phyloP scores from a whole-genome alignment of 2,329 filamentous ascomycete species.

The Akanthomyces dipterigenus region DNA sequence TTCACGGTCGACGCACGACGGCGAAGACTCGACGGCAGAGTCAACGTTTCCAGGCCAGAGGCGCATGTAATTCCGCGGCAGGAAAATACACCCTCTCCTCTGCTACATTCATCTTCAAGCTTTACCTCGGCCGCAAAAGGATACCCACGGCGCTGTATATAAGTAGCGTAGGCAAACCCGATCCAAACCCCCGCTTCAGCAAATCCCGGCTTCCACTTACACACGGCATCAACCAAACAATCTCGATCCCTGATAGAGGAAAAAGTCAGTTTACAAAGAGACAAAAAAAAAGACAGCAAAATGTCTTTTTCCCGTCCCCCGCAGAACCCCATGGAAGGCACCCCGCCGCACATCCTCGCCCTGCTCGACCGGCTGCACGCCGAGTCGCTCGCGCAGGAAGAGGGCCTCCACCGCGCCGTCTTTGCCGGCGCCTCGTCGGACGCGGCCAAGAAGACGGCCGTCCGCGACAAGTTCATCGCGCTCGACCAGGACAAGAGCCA shows the following conservation, averaged over 20 bases:
- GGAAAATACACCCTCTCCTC: background rate
- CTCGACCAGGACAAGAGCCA: conserved; percentile 48
- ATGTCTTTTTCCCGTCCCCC: background rate
- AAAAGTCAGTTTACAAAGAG: background rate
- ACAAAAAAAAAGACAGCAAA: too few relatives aligned
- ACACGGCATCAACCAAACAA: background rate
- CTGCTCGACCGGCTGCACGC: conserved; percentile 16
- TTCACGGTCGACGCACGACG: background rate
- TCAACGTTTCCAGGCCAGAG: background rate
- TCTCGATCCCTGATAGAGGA: background rate
- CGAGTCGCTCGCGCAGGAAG: conserved; percentile 14
- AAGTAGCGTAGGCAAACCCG: background rate
- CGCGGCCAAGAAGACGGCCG: conserved; percentile 19
- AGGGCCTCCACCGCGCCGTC: conserved; percentile 10
- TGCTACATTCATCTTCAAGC: background rate
- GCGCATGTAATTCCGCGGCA: background rate
- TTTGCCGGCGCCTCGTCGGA: conserved; percentile 20
- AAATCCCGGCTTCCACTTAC: background rate
- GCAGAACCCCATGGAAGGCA: conserved; percentile 12
- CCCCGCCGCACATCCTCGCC: conserved; percentile 12
- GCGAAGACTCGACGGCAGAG: background rate
- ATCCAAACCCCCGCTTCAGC: too few relatives aligned
- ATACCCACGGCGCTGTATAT: background rate
- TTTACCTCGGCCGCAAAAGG: background rate
- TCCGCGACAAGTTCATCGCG: conserved; percentile 48